Evolutionary conservation across 768 basidiomycete species (phyloP).

Genomic region (Boletellus sp.): DNA sequence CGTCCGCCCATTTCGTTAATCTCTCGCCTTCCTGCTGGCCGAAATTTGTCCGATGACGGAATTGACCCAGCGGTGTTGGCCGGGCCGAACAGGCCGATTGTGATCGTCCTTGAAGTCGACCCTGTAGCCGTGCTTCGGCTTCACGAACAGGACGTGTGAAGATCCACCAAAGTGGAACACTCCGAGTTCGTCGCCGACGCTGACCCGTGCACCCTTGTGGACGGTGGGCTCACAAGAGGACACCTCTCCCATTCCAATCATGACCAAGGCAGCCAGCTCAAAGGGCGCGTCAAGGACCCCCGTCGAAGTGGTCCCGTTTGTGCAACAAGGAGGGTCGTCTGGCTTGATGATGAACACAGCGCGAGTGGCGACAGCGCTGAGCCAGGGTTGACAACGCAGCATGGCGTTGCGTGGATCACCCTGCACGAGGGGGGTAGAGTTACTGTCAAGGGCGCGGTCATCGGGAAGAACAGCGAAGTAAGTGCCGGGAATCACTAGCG

Average conservation of each 20-base stretch:
- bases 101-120: slow-evolving; percentile 17
- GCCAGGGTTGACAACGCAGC: slow-evolving; percentile 37
- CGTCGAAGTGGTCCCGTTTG: too few relatives aligned
- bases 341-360: slow-evolving; percentile 53
- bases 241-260: slow-evolving; percentile 60
- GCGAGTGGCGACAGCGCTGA: slow-evolving; percentile 45
- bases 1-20: too few relatives aligned
- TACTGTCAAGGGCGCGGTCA: not conserved
- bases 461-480: slow-evolving; percentile 13
- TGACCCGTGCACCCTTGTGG: not conserved
- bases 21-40: too few relatives aligned
- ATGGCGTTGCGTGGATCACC: slow-evolving; percentile 16
- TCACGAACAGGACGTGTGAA: slow-evolving; percentile 42
- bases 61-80: slow-evolving; percentile 2
- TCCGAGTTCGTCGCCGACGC: slow-evolving; percentile 31
- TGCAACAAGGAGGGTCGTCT: too few relatives aligned
- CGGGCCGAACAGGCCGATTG: not conserved
- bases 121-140: not conserved
- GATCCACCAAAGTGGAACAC: slow-evolving; percentile 64
- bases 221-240: slow-evolving; percentile 27
- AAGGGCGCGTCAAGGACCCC: slow-evolving; percentile 36
- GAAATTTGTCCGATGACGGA: slow-evolving; percentile 14
- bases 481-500: slow-evolving; percentile 27
- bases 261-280: slow-evolving; percentile 53
- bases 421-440: not conserved